These are phyloP conservation scores for Sungouiella blattae DNA, from an alignment of 805 yeast genomes.

Conservation along the genomic window DNA sequence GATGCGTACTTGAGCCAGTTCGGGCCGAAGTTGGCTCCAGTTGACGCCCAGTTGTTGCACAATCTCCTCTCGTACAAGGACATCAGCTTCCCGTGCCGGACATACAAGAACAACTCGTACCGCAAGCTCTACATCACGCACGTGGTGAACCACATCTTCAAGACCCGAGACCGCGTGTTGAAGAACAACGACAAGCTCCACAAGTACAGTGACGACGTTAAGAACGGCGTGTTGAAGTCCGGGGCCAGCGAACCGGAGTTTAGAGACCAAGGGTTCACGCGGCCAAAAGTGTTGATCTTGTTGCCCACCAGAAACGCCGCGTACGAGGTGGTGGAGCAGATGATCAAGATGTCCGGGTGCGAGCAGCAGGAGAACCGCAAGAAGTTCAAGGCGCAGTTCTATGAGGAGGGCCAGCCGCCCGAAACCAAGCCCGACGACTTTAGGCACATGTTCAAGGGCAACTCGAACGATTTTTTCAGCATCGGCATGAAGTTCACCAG, in stretches of 20 bases:
- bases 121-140: constrained; percentile 68
- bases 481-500: constrained; percentile 89
- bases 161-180: constrained; percentile 81
- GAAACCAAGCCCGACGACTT: constrained; percentile 79
- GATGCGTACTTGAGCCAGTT: constrained; percentile 17
- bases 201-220: constrained; percentile 37
- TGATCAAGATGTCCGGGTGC: constrained; percentile 61
- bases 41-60: constrained; percentile 54
- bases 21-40: constrained; percentile 12
- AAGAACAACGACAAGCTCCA: constrained; percentile 65
- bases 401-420: constrained; percentile 45
- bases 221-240: constrained; percentile 34
- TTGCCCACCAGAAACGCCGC: constrained; percentile 83
- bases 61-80: constrained; percentile 75
- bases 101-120: constrained; percentile 50
- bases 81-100: constrained; percentile 54
- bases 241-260: constrained; percentile 50
- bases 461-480: constrained; percentile 87
- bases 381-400: constrained; percentile 71
- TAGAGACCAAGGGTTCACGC: constrained; percentile 92
- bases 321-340: constrained; percentile 58
- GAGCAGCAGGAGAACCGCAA: constrained; percentile 78
- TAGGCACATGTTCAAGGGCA: constrained; percentile 75
- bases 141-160: constrained; percentile 74
- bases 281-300: constrained; percentile 82